Base-by-base conservation (phyloP, 129 eudicot species). In the Flaveria robusta region DNA sequence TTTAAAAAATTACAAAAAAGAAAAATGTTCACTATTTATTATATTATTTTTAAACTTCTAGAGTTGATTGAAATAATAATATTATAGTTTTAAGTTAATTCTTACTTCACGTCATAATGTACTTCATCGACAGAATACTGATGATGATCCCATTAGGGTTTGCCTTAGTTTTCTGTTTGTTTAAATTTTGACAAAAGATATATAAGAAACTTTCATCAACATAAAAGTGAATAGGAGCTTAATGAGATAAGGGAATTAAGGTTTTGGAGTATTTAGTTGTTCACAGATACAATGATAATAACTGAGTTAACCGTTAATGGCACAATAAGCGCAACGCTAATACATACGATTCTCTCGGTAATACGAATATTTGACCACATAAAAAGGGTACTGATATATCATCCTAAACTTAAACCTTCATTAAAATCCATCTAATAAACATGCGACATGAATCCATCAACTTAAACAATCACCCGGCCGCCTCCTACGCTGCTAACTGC, bases 401-500 rank as follows among this genome's bases (percentile, higher is more conserved):
- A 63, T 29, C 67, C 67, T 62, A 62, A 62, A 62, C 42, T 13
- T 62, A 12, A 62, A 1, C 22, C 66, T 59, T 20, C 26, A 29
- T 56, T 60, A 24, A 60, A 26, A 62, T 26, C 11, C 39, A 62
- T 2, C 68, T 27, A 29, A 63, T 60, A 60, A 29, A 15, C 68
- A 63, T 15, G 2, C 15, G 22, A 29, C 43, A 63, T 7, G 45
- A 16, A 63, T 26, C 66, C 18, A 3, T 27, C 22, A 10, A 31
- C 68, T 27, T 14, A 14, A 63, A 63, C 68, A 63, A 13, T 3
- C 5, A 6, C 34, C 31, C 31, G 7, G 5, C 65, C 34, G 0
- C 65, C 9, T 26, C 68, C 75, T 82, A 82, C 41, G 82, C 77
- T 34, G 91, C 83, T 81, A 93, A 79, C 94, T 93, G 96, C 70